These are phyloP conservation scores for Aspergillus fijiensis DNA, from an alignment of 2,329 filamentous ascomycete species.

Conservation along the genomic window DNA sequence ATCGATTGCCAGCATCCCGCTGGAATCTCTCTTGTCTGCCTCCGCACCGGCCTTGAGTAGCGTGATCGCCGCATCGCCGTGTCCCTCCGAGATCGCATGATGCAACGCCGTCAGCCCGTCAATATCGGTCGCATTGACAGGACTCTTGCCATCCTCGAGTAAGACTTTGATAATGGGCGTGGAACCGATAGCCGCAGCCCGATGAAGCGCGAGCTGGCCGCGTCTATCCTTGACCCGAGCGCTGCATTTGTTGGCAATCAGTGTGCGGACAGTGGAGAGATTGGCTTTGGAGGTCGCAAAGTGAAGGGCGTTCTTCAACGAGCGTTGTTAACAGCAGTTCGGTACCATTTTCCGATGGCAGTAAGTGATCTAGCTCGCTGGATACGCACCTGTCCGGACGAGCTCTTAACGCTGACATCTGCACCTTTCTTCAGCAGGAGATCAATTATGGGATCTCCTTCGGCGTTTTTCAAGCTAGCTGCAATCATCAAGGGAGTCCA, in stretches of 20 bases:
- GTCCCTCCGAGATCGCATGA: constrained; percentile 62
- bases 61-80: constrained; percentile 77
- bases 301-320: constrained; percentile 73
- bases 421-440: constrained; percentile 49
- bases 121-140: constrained; percentile 77
- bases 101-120: constrained; percentile 87
- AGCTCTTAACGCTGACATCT: constrained; percentile 46
- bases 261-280: constrained; percentile 72
- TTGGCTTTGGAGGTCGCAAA: constrained; percentile 90
- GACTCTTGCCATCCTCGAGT: constrained; percentile 70
- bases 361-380: neutral
- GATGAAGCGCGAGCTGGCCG: constrained; percentile 86
- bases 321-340: neutral
- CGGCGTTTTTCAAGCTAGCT: constrained; percentile 46
- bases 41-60: constrained; percentile 85
- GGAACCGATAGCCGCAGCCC: constrained; percentile 85
- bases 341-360: neutral
- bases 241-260: constrained; percentile 75
- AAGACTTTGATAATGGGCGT: constrained; percentile 82
- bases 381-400: constrained; percentile 41
- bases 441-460: constrained; percentile 47
- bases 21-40: constrained; percentile 69
- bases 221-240: constrained; percentile 79
- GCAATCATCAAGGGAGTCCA: constrained; percentile 55
- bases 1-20: constrained; percentile 72